phyloP scores from a whole-genome alignment of 1,284 basidiomycete species.

The Pseudozyma thailandica region DNA sequence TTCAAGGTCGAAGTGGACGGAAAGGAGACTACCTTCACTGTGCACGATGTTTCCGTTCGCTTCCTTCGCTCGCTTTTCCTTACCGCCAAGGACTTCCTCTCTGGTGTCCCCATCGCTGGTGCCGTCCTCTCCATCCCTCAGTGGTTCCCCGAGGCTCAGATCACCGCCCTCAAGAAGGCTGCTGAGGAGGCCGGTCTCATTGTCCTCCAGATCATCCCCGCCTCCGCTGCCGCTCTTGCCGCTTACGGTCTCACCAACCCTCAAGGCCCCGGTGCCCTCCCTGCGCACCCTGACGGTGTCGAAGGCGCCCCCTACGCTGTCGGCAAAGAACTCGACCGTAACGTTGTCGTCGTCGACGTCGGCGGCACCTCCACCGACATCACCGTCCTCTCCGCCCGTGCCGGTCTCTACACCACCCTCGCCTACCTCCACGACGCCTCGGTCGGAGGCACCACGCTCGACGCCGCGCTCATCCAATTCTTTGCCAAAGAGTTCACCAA shows the following conservation, averaged over 20 bases:
- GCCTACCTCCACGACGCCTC: constrained; percentile 71
- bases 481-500: constrained; percentile 98
- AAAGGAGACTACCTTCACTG: constrained; percentile 79
- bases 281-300: constrained; percentile 64
- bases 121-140: constrained; percentile 86
- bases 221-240: constrained; percentile 79
- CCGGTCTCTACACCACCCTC: constrained; percentile 73
- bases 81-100: constrained; percentile 92
- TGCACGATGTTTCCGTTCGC: constrained; percentile 83
- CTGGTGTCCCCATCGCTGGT: constrained; percentile 78
- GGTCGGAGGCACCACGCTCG: constrained; percentile 77
- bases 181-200: constrained; percentile 80
- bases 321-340: constrained; percentile 71
- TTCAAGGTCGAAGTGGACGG: constrained; percentile 81
- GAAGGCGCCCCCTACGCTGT: constrained; percentile 69
- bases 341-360: constrained; percentile 73
- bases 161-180: constrained; percentile 78
- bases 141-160: constrained; percentile 79
- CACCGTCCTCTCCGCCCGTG: constrained; percentile 71
- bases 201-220: constrained; percentile 84
- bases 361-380: constrained; percentile 73
- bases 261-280: constrained; percentile 69
- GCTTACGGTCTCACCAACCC: constrained; percentile 70
- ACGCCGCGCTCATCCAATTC: constrained; percentile 85
- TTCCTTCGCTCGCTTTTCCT: constrained; percentile 86